phyloP scores from a whole-genome alignment of 805 yeast species.

The Candida ficus region DNA sequence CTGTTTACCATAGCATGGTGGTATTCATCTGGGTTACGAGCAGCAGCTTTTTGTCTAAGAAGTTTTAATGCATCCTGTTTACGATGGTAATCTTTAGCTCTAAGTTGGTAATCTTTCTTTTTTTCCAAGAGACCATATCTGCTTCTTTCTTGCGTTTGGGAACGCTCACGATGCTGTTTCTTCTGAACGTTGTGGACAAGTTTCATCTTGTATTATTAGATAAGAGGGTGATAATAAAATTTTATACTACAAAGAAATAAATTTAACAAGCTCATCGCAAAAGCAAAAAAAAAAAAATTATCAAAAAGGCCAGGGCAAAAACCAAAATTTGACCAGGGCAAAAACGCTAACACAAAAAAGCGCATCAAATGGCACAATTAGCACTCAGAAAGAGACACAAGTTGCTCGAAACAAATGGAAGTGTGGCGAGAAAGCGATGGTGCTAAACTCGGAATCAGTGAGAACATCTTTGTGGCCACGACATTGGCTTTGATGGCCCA shows the following conservation, averaged over 20 bases:
- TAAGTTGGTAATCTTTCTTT: slow-evolving; percentile 75
- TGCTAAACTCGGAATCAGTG: neutral
- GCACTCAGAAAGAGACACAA: too few species aligned
- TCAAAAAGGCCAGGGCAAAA: neutral
- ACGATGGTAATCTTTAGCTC: slow-evolving; percentile 62
- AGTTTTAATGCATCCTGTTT: slow-evolving; percentile 61
- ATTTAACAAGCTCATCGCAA: neutral
- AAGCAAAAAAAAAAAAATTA: neutral
- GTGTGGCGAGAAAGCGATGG: neutral
- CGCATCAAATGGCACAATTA: too few species aligned
- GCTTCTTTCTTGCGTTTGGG: slow-evolving; percentile 73
- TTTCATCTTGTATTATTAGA: slow-evolving; percentile 50
- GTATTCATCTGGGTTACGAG: slow-evolving; percentile 90
- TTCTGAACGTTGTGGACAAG: slow-evolving; percentile 88
- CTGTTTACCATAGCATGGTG: slow-evolving; percentile 85
- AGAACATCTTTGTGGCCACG: slow-evolving; percentile 12
- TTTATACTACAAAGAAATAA: neutral
- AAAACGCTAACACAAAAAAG: too few species aligned
- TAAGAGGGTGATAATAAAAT: too few species aligned
- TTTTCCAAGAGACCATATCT: slow-evolving; percentile 86
- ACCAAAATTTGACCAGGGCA: neutral
- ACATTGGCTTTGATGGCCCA: slow-evolving; percentile 20
- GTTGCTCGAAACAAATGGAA: too few species aligned
- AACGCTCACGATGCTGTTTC: slow-evolving; percentile 92
- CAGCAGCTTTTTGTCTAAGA: slow-evolving; percentile 64